Conservation (phyloP, 345 rosid genomes). For the Sisymbrium irio region DNA sequence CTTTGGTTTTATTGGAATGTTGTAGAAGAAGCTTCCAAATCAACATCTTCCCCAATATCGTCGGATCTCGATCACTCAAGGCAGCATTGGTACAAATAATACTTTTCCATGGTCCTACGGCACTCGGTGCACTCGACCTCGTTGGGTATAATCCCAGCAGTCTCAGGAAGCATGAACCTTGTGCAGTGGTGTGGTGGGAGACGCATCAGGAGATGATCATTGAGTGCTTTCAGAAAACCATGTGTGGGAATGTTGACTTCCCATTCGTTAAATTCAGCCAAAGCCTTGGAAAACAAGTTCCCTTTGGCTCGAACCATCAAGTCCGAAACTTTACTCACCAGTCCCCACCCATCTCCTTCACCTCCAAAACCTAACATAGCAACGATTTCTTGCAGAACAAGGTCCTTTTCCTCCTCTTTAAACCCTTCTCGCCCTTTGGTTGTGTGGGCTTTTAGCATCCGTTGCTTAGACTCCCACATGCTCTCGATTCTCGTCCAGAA, state of each 20-base stretch:
- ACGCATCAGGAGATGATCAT: conserved; percentile 42
- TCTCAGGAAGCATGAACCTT: conserved; percentile 49
- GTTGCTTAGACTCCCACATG: conserved; percentile 75
- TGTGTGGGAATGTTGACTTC: conserved; percentile 19
- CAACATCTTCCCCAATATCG: not conserved
- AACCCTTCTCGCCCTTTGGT: conserved; percentile 26
- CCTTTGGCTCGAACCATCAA: conserved; percentile 55
- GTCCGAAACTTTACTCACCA: conserved; percentile 44
- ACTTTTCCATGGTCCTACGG: conserved; percentile 53
- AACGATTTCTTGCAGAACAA: conserved; percentile 50
- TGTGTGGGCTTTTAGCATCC: conserved; percentile 28
- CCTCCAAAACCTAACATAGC: conserved; percentile 57
- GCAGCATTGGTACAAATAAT: conserved; percentile 61
- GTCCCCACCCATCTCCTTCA: conserved; percentile 63
- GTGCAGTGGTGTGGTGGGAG: conserved; percentile 59
- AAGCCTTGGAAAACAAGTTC: conserved; percentile 29
- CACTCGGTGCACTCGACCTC: conserved; percentile 60
- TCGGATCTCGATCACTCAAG: conserved; percentile 31
- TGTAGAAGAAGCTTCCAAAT: conserved; percentile 13
- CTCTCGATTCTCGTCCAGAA: conserved; percentile 89
- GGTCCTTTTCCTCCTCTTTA: conserved; percentile 46
- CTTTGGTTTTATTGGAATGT: conserved; percentile 20
- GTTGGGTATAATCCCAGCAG: conserved; percentile 51
- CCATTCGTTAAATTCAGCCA: conserved; percentile 44
- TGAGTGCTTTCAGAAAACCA: conserved; percentile 50